Evolutionary conservation across 2,329 filamentous ascomycete species (phyloP), one percentile per base, ranked within the genome.

Genomic region (Orbilia brochopaga): DNA sequence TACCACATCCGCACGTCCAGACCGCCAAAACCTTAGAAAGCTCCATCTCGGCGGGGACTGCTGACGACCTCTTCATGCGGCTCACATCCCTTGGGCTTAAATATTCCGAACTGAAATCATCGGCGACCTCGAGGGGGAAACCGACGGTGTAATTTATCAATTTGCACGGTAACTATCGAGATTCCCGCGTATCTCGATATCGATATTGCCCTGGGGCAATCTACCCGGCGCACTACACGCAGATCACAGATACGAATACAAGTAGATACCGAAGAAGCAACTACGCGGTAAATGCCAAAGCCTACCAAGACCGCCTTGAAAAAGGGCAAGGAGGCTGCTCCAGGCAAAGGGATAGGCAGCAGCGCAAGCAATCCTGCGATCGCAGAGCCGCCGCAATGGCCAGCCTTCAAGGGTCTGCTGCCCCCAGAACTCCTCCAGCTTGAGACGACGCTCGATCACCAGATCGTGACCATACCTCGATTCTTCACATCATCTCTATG

Each of bases 401-500:
- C 91, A 37, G 80, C 82, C 21, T 86, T 95, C 78, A 85, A 84
- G 74, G 90, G 91, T 15, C 79, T 87, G 8, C 80, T 92, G 48
- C 88, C 90, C 51, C 80, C 88, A 50, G 81, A 84, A 52, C 84
- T 89, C 75, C 85, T 95, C 13, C 77, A 79, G 6, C 82, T 90
- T 27, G 82, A 86, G 32, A 81, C 85, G 0, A 81, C 86, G 48
- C 81, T 81, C 13, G 78, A 81, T 13, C 82, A 85, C 73, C 91
- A 92, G 77, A 90, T 96, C 57, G 81, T 92, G 54, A 84, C 90
- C 2, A 83, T 94, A 65, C 84, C 86, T 1, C 88, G 86, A 73
- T 88, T 96, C 78, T 91, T 90, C 81, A 89, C 91, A 0, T 83
- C 85, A 8, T 86, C 83, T 2, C 84, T 96, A 4, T 94, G 90